Base-by-base conservation (phyloP, 176 grass and related monocot species). In the Melocanna baccifera region DNA sequence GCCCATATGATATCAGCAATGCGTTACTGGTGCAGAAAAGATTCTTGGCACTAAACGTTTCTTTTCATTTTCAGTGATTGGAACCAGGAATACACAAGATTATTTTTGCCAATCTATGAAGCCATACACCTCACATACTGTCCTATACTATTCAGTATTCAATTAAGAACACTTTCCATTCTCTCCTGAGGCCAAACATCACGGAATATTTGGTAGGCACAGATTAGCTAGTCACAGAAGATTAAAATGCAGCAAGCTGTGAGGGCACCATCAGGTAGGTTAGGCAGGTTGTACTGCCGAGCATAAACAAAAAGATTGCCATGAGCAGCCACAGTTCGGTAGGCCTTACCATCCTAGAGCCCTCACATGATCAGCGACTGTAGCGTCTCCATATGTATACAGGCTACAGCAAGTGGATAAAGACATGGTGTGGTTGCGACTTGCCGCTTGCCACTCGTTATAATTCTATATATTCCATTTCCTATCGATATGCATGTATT, bases 301-400 rank as follows among this genome's bases (percentile, higher is more conserved):
- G 12, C 41, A 29, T 40, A 67, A 50, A 78, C 57, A 58, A 75
- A 50, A 36, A 66, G 13, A 12, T 53, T 75, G 69, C 59, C 73
- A 79, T 40, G 41, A 73, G 32, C 72, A 45, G 61, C 79, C 73
- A 83, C 5, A 1, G 62, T 85, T 69, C n/a, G 87, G 82, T 81
- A 85, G 69, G 51, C 76, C 69, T 74, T 75, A 81, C 46, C 75
- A 78, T 78, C 83, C 8, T 20, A 20, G 50, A 23, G 18, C 40
- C 36, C 39, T 81, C 78, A 69, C 71, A 82, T 48, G 63, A 62
- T 58, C 63, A 51, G 42, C 47, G 67, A 30, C 6, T 53, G 30
- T 77, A 73, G 40, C 4, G 23, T 40, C 45, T 77, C 22, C 71
- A 32, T 34, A 51, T 34, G 67, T 48, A n/a, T 45, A 12, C 34